These are phyloP conservation scores for Keithomyces neogunnii DNA, from an alignment of 2,329 filamentous ascomycete species.

Conservation along the genomic window DNA sequence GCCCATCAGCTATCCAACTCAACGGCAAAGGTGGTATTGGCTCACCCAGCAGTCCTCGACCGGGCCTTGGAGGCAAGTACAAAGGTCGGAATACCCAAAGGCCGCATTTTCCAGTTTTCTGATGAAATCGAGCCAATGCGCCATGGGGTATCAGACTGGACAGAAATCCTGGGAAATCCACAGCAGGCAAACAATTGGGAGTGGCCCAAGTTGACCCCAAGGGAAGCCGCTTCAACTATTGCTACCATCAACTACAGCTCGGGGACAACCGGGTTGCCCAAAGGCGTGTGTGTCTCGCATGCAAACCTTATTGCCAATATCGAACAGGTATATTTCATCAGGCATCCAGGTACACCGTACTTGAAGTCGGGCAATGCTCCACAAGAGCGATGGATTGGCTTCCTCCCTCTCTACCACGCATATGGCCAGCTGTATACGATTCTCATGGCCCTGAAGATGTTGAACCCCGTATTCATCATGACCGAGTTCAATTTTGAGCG, in stretches of 20 bases:
- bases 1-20: conserved; percentile 43
- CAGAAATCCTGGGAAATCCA: conserved; percentile 24
- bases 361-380: conserved; percentile 24
- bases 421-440: conserved; percentile 47
- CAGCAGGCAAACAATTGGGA: conserved; percentile 26
- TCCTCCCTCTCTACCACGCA: conserved; percentile 59
- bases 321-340: conserved; percentile 29
- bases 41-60: conserved; percentile 36
- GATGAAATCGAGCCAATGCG: conserved; percentile 23
- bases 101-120: conserved; percentile 39
- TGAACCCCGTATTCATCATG: conserved; percentile 47
- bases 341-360: conserved; percentile 28
- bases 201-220: conserved; percentile 22
- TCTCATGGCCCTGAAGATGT: conserved; percentile 33
- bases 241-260: conserved; percentile 43
- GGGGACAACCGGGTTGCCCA: conserved; percentile 42
- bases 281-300: conserved; percentile 42
- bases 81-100: conserved; percentile 29
- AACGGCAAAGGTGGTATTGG: conserved; percentile 38
- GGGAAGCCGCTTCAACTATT: conserved; percentile 25
- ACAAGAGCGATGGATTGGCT: conserved; percentile 43
- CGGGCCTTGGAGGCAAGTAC: conserved; percentile 34
- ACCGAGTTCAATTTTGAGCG: conserved; percentile 43
- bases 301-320: conserved; percentile 36
- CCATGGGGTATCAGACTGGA: conserved; percentile 33